These are phyloP conservation scores for Apiospora arundinis DNA, from an alignment of 2,329 filamentous ascomycete genomes.

Conservation along the genomic window DNA sequence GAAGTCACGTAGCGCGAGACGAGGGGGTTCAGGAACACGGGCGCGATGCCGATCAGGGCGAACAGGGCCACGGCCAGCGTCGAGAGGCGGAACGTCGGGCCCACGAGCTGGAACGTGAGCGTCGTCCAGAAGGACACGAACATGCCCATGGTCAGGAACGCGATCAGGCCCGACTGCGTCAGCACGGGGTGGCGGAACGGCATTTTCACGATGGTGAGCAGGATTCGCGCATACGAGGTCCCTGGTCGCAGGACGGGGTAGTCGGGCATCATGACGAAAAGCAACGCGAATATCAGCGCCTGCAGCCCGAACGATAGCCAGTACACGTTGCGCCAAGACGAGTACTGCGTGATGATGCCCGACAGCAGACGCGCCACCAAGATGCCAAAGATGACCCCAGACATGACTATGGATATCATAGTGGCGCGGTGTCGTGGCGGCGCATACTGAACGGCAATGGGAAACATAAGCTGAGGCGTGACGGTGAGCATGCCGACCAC, in stretches of 20 bases:
- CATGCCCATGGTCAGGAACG: constrained; percentile 58
- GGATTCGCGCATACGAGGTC: constrained; percentile 64
- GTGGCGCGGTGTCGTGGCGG: constrained; percentile 70
- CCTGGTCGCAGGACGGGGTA: constrained; percentile 74
- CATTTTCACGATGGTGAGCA: constrained; percentile 68
- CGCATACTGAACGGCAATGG: constrained; percentile 79
- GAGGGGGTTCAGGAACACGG: constrained; percentile 19
- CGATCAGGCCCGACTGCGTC: constrained; percentile 70
- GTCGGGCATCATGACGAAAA: constrained; percentile 79
- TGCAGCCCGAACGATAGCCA: constrained; percentile 76
- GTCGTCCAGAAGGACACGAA: constrained; percentile 63
- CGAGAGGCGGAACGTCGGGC: constrained; percentile 70
- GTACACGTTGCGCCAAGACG: constrained; percentile 77
- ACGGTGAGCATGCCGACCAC: constrained; percentile 74
- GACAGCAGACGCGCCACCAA: constrained; percentile 75
- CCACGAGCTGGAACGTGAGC: constrained; percentile 78
- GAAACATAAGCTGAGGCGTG: constrained; percentile 80
- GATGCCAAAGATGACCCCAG: constrained; percentile 74
- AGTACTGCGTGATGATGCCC: constrained; percentile 74
- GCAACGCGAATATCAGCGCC: constrained; percentile 65
- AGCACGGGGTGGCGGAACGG: constrained; percentile 69
- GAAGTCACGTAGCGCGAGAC: constrained; percentile 19
- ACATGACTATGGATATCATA: constrained; percentile 73
- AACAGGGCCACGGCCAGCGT: constrained; percentile 71
- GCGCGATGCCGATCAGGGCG: constrained; percentile 7